Evolutionary conservation across 164 flowering plant genomes (phyloP), one percentile per base, ranked within the genome.

Genomic region (Brasenia schreberi): DNA sequence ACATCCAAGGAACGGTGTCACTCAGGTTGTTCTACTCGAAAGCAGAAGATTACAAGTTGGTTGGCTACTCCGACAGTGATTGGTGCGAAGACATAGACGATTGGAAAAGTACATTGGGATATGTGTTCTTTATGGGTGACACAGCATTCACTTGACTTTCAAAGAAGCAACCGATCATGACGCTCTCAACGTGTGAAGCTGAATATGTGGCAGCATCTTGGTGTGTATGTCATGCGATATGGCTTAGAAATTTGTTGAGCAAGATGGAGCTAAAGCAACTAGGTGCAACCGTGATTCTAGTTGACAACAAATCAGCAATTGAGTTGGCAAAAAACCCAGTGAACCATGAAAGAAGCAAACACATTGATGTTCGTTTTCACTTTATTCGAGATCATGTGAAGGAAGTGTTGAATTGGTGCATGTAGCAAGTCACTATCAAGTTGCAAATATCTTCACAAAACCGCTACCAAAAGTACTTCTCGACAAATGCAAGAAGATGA

Each of bases 91-190:
- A 76, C 65, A n/a, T 43, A 16, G 72, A 76, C 3, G 64, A 71
- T 42, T 58, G 72, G 43, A 77, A 64, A 59, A 72, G 72, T 39
- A 79, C 79, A 5, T 66, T 73, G 16, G 69, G 78, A 19, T 78
- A 68, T 33, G 71, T 73, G 39, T 76, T 79, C 59, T 4, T 60
- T 5, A 9, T 74, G 18, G 64, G 70, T 19, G 42, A 67, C 27
- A 16, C 60, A n/a, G 64, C 59, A 19, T 23, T 76, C 58, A 65
- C 73, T 27, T 73, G 77, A 77, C 43, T 39, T 14, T 70, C 79
- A 43, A 74, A 70, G 39, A 74, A 70, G 56, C 73, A 70, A 45
- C 61, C 64, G 5, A 64, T 74, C 59, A 69, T 74, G 17, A 62
- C 77, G 4, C 19, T n/a, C n/a, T n/a, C n/a, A n/a, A n/a, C n/a